Evolutionary conservation across 192 early-diverging fungal genomes (phyloP), one percentile per base, ranked within the genome.

Genomic region (Linnemannia hyalina): DNA sequence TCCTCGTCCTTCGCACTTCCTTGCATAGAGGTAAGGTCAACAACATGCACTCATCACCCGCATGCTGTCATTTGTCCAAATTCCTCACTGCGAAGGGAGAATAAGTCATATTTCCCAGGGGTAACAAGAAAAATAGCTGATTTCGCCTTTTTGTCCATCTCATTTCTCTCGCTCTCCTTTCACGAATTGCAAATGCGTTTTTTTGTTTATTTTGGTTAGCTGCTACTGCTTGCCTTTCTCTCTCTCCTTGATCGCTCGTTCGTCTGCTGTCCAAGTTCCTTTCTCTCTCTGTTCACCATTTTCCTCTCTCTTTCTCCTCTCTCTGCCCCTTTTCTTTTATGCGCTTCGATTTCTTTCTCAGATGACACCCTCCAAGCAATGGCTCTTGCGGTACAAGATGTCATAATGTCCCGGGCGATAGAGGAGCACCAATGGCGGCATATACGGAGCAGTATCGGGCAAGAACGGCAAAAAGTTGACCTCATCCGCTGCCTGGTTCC

Each of bases 401-500:
- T 96, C 96, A 79, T 96, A 96, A 82, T 96, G 96, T 75, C 92
- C 92, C 69, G 92, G 91, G 70, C 88, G 90, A 82, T 91, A 92
- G 40, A 90, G 77, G 35, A 91, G 75, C 29, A 81, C 89, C 44
- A 93, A 78, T 7, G 92, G 90, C 1, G 87, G 72, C 74, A 87
- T 74, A 57, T 80, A 80, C 5, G 78, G 55, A 6, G 88, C 75
- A 41, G 92, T 91, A 65, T 93, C 91, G 16, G 94, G 93, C 77
- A 91, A 89, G 79, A 97, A 95, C 23, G 95, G 93, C 78, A 96
- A 95, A 68, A 93, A 94, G 74, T 95, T 95, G 46, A 94, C 92
- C 20, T 82, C 87, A 20, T 89, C 91, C 40, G 90, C 82, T 10
- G 82, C 75, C 32, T 88, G 76, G 22, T 93, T 91, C 2, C 90